Base-by-base conservation (phyloP, 2,329 filamentous ascomycete genomes). In the Epichloe scottii region DNA sequence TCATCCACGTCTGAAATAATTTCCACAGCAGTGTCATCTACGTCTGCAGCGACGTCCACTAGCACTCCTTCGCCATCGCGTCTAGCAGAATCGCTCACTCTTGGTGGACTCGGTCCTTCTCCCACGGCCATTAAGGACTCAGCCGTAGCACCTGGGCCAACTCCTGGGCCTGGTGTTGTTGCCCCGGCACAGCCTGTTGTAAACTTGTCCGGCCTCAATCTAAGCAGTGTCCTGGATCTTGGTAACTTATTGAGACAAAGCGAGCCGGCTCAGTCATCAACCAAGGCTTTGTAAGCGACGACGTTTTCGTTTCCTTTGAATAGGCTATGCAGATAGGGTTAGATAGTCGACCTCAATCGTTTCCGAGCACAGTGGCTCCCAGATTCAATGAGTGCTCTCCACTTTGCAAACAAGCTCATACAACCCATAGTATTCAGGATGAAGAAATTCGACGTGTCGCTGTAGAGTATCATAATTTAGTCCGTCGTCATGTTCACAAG, bases 171-270 rank as follows among this genome's bases (percentile, higher is more conserved):
- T 15, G 56, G 53, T 4, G 53, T 54, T 2, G 55, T 54, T 4
- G 55, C 60, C 17, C 56, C 60, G 7, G 53, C 50, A 2, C 50
- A 54, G 35, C 54, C 54, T 14, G 60, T 59, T 1, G 66, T 73
- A 51, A 63, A 73, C 53, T 53, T 73, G 8, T 68, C 64, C 34
- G 69, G 68, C 8, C 51, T 74, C 52, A 65, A 61, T 6, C 61
- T 76, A 46, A 70, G 63, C 56, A 75, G 68, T 51, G 59, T 65
- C 44, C 59, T 76, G 41, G 64, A 71, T 47, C 60, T 77, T 11
- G 74, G 73, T 33, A 74, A 69, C 51, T 59, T 75, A 46, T 57
- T 46, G 21, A 17, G 44, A 21, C 35, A 51, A 40, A 34, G 38
- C 23, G 34, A 38, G 38, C 7, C 17, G 19, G 40, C 35, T 46